Evolutionary conservation across 2,329 filamentous ascomycete species (phyloP).

Genomic region (Nannizziopsis barbatae): DNA sequence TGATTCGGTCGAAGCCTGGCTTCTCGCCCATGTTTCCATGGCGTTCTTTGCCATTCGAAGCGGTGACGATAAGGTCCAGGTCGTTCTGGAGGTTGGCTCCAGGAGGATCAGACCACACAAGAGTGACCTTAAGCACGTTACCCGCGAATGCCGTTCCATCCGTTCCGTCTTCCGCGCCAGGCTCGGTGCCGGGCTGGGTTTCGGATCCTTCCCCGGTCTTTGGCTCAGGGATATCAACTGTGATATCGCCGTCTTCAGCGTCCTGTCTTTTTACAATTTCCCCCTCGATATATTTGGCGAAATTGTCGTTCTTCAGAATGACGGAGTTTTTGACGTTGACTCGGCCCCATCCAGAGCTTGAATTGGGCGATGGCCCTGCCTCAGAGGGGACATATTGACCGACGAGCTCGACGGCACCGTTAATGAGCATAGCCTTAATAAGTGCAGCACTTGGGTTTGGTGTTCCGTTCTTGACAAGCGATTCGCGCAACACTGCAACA

Average conservation of each 20-base stretch:
- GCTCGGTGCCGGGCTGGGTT: too few species aligned
- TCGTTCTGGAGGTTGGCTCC: slow-evolving; percentile 17
- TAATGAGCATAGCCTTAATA: slow-evolving; percentile 21
- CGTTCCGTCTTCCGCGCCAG: too few species aligned
- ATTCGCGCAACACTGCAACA: slow-evolving; percentile 18
- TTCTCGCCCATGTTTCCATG: slow-evolving; percentile 17
- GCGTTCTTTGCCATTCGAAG: slow-evolving; percentile 13
- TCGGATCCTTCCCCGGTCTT: background rate
- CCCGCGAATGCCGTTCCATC: background rate
- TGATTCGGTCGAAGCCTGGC: slow-evolving; percentile 14
- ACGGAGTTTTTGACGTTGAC: slow-evolving; percentile 17
- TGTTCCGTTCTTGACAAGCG: slow-evolving; percentile 13
- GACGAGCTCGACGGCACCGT: slow-evolving; percentile 18
- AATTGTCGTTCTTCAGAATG: slow-evolving; percentile 6
- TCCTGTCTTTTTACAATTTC: slow-evolving; percentile 9
- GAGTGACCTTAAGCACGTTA: slow-evolving; percentile 15
- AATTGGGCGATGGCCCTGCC: slow-evolving; percentile 16
- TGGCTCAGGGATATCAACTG: slow-evolving; percentile 9
- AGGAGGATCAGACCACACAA: slow-evolving; percentile 17
- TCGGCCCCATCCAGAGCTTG: slow-evolving; percentile 18
- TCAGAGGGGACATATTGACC: slow-evolving; percentile 17
- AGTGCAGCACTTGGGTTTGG: slow-evolving; percentile 17
- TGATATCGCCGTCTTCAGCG: slow-evolving; percentile 3
- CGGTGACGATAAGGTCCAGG: slow-evolving; percentile 16
- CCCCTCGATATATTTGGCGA: slow-evolving; percentile 10